Evolutionary conservation across 2,329 filamentous ascomycete species (phyloP), one percentile per base, ranked within the genome.

Genomic region (Ophiostoma angusticollis): DNA sequence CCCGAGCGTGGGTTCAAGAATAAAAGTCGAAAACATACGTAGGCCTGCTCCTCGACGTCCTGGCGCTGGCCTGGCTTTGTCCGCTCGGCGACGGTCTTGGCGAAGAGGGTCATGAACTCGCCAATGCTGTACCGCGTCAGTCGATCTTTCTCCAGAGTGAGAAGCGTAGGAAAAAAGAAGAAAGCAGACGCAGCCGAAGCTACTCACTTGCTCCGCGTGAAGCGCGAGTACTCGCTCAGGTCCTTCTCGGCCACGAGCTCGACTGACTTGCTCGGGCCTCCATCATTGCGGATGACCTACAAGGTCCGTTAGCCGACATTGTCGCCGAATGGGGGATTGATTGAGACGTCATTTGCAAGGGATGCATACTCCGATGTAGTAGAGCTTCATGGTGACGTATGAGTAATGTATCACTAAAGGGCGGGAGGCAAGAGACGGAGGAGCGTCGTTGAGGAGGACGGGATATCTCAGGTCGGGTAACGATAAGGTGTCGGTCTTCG

Each of bases 341-440:
- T n/a, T n/a, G n/a, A n/a, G n/a, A n/a, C n/a, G n/a, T n/a, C n/a
- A n/a, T n/a, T n/a, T n/a, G n/a, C n/a, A n/a, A n/a, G n/a, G n/a
- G n/a, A 57, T 78, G 48, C 37, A 30, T 78, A 91, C 84, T 53
- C 84, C 84, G 57, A 93, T 84, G 63, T 91, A 91, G 61, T 82
- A 72, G 60, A 91, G 66, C 75, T 87, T 89, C 84, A 89, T 89
- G 57, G 52, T 78, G 62, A 57, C 57, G 23, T 24, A 24, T 21
- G 24, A 18, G 24, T 17, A 5, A 4, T 24, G 21, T 38, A 7
- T 5, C n/a, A n/a, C n/a, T n/a, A n/a, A n/a, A n/a, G n/a, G n/a
- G n/a, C n/a, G n/a, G n/a, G n/a, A n/a, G n/a, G n/a, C n/a, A n/a
- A n/a, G n/a, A n/a, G n/a, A n/a, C n/a, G n/a, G n/a, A n/a, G n/a